Base-by-base conservation (phyloP, 257 asterid species). In the Fraxinus cuspidata region DNA sequence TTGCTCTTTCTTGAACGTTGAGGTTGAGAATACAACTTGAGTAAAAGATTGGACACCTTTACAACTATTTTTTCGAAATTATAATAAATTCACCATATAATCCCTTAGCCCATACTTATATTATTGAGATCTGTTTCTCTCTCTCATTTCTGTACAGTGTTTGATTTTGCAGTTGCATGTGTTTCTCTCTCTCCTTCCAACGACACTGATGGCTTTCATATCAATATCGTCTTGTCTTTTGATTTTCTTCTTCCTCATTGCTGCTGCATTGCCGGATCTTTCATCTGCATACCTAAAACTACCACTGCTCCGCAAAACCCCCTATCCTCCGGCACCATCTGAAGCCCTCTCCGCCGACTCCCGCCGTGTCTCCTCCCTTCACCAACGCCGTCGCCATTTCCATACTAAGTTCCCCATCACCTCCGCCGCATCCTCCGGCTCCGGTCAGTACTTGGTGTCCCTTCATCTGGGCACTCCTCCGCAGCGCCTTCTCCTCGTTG, bases 381-480 rank as follows among this genome's bases (percentile, higher is more conserved):
- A 78, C 82, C 73, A 18, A 18, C 29, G 21, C 72, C 11, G 85
- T 35, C 86, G 49, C 51, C 84, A 58, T 58, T 58, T n/a, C 67
- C 67, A 58, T 23, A 3, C 91, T 47, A 74, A 76, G n/a, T 86
- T 93, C 12, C 98, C 98, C 0, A 71, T 93, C 5, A 88, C 76
- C 75, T 92, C 97, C 82, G 96, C 93, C 42, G 93, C 97, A 0
- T 80, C 97, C 68, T 80, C 85, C 71, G 98, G 98, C 75, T 77
- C 92, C 80, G 98, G 98, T 5, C 96, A 93, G 85, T 93, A 93
- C 84, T 90, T 92, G 79, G 94, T 92, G 64, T 77, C 91, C 12
- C 90, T 93, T 49, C 86, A 89, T 72, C 82, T 93, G 28, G 97
- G 98, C 28, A 86, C 96, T 60, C 98, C 98, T 10, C 92, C 97